These are phyloP conservation scores for Neonectria sp. DNA, from an alignment of 2,329 filamentous ascomycete genomes.

Conservation along the genomic window DNA sequence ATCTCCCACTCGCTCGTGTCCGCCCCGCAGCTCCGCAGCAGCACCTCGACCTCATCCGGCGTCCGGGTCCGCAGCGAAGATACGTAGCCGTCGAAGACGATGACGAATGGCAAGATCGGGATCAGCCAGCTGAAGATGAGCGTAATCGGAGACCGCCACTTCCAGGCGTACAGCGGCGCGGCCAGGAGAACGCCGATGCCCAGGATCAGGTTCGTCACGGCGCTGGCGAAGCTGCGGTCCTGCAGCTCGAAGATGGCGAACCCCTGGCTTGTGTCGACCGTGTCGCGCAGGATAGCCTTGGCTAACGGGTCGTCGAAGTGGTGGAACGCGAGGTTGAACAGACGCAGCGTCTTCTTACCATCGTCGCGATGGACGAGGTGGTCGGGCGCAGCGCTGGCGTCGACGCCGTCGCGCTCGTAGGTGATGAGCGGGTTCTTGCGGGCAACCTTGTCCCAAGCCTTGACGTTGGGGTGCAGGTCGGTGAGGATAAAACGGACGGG, in stretches of 20 bases:
- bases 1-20: constrained; percentile 64
- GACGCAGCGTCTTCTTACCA: constrained; percentile 71
- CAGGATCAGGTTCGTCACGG: constrained; percentile 68
- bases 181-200: constrained; percentile 66
- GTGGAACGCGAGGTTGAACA: constrained; percentile 84
- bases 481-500: constrained; percentile 74
- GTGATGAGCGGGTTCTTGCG: constrained; percentile 68
- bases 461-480: constrained; percentile 75
- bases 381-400: constrained; percentile 74
- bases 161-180: constrained; percentile 68
- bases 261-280: constrained; percentile 74
- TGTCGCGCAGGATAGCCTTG: constrained; percentile 73
- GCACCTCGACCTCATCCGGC: constrained; percentile 72
- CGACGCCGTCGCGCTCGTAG: constrained; percentile 73
- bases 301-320: constrained; percentile 80
- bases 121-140: constrained; percentile 77
- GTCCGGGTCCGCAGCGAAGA: constrained; percentile 78
- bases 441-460: constrained; percentile 70
- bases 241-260: constrained; percentile 85
- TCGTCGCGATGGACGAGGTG: constrained; percentile 58
- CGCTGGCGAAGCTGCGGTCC: constrained; percentile 70
- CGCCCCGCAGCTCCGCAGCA: constrained; percentile 70
- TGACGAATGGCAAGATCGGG: constrained; percentile 76
- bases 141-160: constrained; percentile 66
- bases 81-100: constrained; percentile 79